Base-by-base conservation (phyloP, 371 early-diverging fungal genomes). In the Dinochytrium kinnereticum region DNA sequence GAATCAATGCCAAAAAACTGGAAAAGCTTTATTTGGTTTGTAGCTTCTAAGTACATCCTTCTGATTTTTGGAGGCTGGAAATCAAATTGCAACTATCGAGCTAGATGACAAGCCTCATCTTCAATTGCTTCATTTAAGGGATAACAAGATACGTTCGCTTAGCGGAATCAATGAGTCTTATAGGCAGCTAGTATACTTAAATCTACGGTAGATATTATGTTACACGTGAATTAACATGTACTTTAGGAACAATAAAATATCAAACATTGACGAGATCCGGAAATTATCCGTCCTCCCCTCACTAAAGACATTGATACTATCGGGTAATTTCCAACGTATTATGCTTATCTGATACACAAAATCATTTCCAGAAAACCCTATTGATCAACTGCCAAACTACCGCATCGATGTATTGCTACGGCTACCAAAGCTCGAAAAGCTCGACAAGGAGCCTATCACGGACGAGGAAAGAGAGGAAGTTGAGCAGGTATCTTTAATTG, bases 401-500 rank as follows among this genome's bases (percentile, higher is more conserved):
- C 76, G 86, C 7, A 57, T 85, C 15, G 84, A 85, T 40, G 66
- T 82, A 24, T 37, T 85, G n/a, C 37, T 44, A 37, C 72, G 82
- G n/a, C 72, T 82, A 21, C 76, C 80, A 24, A 79, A 78, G 31
- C 70, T 85, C 19, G 84, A 85, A 49, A 66, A 80, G 34, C 59
- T 85, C 57, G 86, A 85, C 75, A 85, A 85, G 72, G 84, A 83
- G 19, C 75, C 76, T 2, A 75, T 85, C 30, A 74, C 70, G 3
- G 81, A 79, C 3, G 86, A 85, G n/a, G 86, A 85, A 64, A 57
- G 82, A n/a, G 86, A 85, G 61, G 84, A 85, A 57, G 84, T 79
- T 19, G 76, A 72, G 64, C 24, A 61, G 33, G 64, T 38, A 38
- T n/a, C n/a, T n/a, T n/a, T n/a, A n/a, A n/a, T n/a, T n/a, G n/a